Conservation (phyloP, 108 stramenopile genomes). For the Stephanodiscus triporus region DNA sequence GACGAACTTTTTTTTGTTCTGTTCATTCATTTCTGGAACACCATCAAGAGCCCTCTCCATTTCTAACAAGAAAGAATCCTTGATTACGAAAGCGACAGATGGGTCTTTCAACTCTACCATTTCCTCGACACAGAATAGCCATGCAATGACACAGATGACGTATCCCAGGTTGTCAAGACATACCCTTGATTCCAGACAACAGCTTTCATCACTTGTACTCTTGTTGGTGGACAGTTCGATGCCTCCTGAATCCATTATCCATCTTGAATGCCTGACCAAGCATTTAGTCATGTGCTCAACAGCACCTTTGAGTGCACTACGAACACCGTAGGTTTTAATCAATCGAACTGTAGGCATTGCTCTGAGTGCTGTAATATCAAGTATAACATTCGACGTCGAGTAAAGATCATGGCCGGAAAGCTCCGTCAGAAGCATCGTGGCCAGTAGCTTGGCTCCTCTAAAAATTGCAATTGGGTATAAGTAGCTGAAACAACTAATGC, state of each 20-base stretch:
- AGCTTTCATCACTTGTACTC: slow-evolving; percentile 32
- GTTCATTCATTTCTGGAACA: slow-evolving; percentile 29
- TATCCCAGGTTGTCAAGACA: slow-evolving; percentile 44
- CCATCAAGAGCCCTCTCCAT: slow-evolving; percentile 25
- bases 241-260: slow-evolving; percentile 31
- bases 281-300: slow-evolving; percentile 34
- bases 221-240: slow-evolving; percentile 6
- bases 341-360: slow-evolving; percentile 38
- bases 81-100: slow-evolving; percentile 24
- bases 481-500: not conserved
- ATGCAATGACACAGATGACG: slow-evolving; percentile 35
- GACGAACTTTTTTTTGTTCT: slow-evolving; percentile 19
- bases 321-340: slow-evolving; percentile 25
- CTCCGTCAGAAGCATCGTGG: slow-evolving; percentile 36
- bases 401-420: slow-evolving; percentile 19
- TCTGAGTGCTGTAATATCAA: slow-evolving; percentile 21
- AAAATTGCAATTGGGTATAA: not conserved
- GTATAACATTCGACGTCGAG: slow-evolving; percentile 9
- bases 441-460: slow-evolving; percentile 37
- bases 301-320: slow-evolving; percentile 39
- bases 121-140: slow-evolving; percentile 44
- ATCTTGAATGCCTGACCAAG: slow-evolving; percentile 34
- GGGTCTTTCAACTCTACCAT: slow-evolving; percentile 11
- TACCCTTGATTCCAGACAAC: slow-evolving; percentile 31
- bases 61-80: slow-evolving; percentile 37